Conservation (phyloP, 2,329 filamentous ascomycete genomes). For the Ceratocystis ficicola region DNA sequence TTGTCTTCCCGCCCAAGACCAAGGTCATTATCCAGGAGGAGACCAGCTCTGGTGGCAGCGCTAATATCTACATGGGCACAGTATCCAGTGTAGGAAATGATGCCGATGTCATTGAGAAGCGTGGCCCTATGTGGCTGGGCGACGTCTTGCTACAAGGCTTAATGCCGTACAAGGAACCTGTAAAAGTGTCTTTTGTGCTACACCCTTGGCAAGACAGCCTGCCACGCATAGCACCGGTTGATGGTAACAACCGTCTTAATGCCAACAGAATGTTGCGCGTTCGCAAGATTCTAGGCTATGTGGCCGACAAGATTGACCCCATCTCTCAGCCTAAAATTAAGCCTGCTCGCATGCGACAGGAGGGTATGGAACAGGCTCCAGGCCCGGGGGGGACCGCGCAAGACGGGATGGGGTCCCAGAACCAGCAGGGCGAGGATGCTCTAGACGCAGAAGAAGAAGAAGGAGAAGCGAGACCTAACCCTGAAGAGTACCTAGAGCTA, state of each 20-base stretch:
- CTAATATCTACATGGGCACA: conserved; percentile 83
- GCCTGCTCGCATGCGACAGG: neutral
- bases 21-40: conserved; percentile 60
- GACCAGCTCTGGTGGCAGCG: conserved; percentile 50
- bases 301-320: conserved; percentile 80
- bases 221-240: conserved; percentile 59
- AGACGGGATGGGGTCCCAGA: neutral
- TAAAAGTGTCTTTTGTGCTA: conserved; percentile 90
- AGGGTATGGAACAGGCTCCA: neutral
- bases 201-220: conserved; percentile 66
- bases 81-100: conserved; percentile 66
- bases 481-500: conserved; percentile 88
- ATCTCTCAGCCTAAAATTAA: conserved; percentile 30
- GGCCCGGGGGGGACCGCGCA: neutral
- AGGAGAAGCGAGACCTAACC: conserved; percentile 45
- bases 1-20: conserved; percentile 57
- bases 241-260: conserved; percentile 82
- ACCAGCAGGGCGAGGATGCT: neutral
- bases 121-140: conserved; percentile 82
- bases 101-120: conserved; percentile 71
- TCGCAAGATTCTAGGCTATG: conserved; percentile 85
- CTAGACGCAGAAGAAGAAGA: conserved; percentile 31
- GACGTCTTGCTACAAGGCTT: conserved; percentile 76
- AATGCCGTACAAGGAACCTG: conserved; percentile 74
- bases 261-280: conserved; percentile 94